Conservation (phyloP, 176 grass and related monocot species). For the Oryza rufipogon region DNA sequence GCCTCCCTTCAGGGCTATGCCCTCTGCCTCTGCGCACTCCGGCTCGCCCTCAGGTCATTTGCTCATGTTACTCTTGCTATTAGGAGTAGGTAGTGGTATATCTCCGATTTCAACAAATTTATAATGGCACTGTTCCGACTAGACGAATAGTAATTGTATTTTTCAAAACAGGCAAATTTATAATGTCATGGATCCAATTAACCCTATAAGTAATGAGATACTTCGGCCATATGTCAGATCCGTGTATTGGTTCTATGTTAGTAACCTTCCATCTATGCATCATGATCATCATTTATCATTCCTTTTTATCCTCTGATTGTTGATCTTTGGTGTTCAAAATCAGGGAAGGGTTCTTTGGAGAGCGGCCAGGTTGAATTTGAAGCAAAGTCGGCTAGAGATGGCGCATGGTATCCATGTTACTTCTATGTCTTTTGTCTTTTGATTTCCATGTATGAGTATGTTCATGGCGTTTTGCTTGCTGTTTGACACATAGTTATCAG, state of each 20-base stretch:
- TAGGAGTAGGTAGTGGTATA: too few species aligned
- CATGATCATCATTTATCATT: neutral
- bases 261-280: neutral
- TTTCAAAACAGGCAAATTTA: too few species aligned
- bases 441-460: neutral
- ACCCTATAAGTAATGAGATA: neutral
- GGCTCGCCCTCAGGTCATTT: conserved; percentile 60
- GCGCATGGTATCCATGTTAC: conserved; percentile 60
- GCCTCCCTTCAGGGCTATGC: conserved; percentile 41
- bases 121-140: too few species aligned
- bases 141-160: too few species aligned
- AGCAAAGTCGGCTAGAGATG: conserved; percentile 87
- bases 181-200: too few species aligned
- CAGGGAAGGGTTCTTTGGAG: conserved; percentile 55
- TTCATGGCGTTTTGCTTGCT: neutral
- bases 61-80: neutral
- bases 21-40: conserved; percentile 32
- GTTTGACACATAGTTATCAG: neutral
- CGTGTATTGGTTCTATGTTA: neutral
- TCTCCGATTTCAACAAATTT: too few species aligned
- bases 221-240: neutral
- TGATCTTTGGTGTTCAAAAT: conserved; percentile 10
- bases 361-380: conserved; percentile 65
- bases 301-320: neutral
- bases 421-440: neutral